These are phyloP conservation scores for Rhodofomes roseus DNA, from an alignment of 1,284 basidiomycete genomes.

Conservation along the genomic window DNA sequence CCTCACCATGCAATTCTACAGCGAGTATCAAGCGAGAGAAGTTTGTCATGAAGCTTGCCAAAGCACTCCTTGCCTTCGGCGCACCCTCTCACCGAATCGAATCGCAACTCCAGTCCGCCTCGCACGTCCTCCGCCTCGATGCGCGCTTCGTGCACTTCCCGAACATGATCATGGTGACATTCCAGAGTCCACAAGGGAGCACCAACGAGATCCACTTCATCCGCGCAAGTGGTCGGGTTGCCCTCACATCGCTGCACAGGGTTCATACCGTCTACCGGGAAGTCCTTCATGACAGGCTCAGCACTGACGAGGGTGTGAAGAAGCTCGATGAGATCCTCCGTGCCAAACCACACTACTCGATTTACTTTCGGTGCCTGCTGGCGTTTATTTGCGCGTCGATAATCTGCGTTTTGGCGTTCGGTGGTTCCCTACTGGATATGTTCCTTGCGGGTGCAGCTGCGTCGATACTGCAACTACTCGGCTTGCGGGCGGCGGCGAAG, in stretches of 20 bases:
- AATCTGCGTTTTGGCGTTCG: slow-evolving; percentile 79
- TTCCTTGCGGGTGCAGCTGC: slow-evolving; percentile 75
- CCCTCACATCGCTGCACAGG: slow-evolving; percentile 67
- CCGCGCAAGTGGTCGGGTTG: slow-evolving; percentile 68
- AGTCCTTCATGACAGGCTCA: slow-evolving; percentile 74
- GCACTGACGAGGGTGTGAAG: slow-evolving; percentile 59
- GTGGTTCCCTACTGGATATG: slow-evolving; percentile 80
- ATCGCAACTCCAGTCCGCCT: slow-evolving; percentile 64
- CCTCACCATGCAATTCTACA: neutral
- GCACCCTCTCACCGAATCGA: slow-evolving; percentile 87
- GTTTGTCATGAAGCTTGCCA: slow-evolving; percentile 79
- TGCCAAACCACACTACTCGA: slow-evolving; percentile 58
- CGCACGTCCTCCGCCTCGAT: slow-evolving; percentile 50
- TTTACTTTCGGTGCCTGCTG: slow-evolving; percentile 60
- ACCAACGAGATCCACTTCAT: slow-evolving; percentile 74
- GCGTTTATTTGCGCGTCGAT: slow-evolving; percentile 73
- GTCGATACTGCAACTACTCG: slow-evolving; percentile 69
- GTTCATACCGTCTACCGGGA: slow-evolving; percentile 75
- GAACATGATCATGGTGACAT: slow-evolving; percentile 73
- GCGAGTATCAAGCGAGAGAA: slow-evolving; percentile 43
- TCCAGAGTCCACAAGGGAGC: slow-evolving; percentile 55
- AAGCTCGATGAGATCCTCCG: slow-evolving; percentile 58
- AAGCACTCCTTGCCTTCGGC: slow-evolving; percentile 77
- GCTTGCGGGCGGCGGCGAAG: slow-evolving; percentile 73
- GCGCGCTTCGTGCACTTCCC: slow-evolving; percentile 83